Base-by-base conservation (phyloP, 78 protist genomes). In the Capsaspora owczarzaki region DNA sequence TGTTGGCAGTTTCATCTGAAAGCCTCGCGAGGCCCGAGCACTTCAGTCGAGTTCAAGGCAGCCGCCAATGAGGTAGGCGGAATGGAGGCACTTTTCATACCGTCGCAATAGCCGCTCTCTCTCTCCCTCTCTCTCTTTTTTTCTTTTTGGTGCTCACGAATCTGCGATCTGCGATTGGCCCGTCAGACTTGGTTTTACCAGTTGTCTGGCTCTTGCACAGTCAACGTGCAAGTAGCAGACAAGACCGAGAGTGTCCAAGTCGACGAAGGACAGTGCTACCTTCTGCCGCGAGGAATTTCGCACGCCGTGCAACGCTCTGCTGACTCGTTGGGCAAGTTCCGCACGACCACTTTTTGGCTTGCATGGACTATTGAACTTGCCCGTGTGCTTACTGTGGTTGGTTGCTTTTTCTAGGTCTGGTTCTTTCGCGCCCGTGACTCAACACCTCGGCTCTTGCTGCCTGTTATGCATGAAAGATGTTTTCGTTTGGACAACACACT, bases 261-360 rank as follows among this genome's bases (percentile, higher is more conserved):
- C 63, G 40, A 46, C 47, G 89, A 89, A 23, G 92, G 92, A 27
- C 76, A 89, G n/a, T 19, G 80, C 37, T 89, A 79, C 41, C 68
- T 77, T 19, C 81, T 85, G n/a, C 87, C 87, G 19, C 68, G 61
- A 14, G 0, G 37, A 12, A 19, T 89, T 16, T 87, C 92, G 44
- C 92, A 89, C 69, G 61, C 84, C 1, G 86, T 86, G 1, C 84
- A 85, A 61, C 80, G 92, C 0, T 25, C 10, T 25, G 38, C 77
- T 0, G 84, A 79, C 19, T 74, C 84, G 25, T 56, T 89, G 3
- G 92, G 92, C 33, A 31, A 56, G 35, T 29, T 25, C 29, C 14
- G 35, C n/a, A 3, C 14, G 20, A n/a, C n/a, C n/a, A n/a, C n/a
- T n/a, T n/a, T n/a, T n/a, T n/a, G n/a, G n/a, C n/a, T n/a, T n/a